phyloP scores from a whole-genome alignment of 2,329 filamentous ascomycete genomes.

The Fusarium sp. region DNA sequence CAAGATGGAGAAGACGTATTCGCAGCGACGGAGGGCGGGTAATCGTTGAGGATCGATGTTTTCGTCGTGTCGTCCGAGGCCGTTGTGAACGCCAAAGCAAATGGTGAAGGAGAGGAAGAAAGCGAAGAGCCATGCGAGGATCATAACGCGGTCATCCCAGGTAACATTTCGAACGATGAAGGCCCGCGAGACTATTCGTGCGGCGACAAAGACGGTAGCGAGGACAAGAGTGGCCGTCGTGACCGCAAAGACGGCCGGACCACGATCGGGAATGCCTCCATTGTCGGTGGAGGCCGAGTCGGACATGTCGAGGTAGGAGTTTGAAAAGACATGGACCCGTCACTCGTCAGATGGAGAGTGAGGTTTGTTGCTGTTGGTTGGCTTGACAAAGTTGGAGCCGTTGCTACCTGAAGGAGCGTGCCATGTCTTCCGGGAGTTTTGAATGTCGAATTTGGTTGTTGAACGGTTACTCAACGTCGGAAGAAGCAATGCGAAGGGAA shows the following conservation, averaged over 20 bases:
- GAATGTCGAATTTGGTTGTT: constrained; percentile 1
- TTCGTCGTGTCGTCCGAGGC: constrained; percentile 75
- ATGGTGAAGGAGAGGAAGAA: constrained; percentile 76
- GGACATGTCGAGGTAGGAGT: constrained; percentile 44
- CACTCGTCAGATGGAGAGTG: constrained; percentile 32
- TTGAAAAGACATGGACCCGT: constrained; percentile 42
- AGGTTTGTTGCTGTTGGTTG: constrained; percentile 23
- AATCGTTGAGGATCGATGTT: constrained; percentile 66
- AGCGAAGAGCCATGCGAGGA: constrained; percentile 80
- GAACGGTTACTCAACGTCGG: neutral
- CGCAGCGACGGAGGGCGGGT: constrained; percentile 65
- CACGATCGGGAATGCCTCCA: constrained; percentile 60
- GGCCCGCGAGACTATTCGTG: constrained; percentile 78
- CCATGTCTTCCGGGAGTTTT: constrained; percentile 39
- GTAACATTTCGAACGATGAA: constrained; percentile 78
- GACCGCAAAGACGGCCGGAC: constrained; percentile 74
- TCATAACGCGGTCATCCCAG: constrained; percentile 85
- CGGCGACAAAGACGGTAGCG: constrained; percentile 78
- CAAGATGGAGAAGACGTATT: constrained; percentile 74
- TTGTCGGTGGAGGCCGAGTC: constrained; percentile 42
- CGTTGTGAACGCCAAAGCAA: constrained; percentile 70
- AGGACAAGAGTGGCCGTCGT: constrained; percentile 76
- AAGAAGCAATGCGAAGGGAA: neutral
- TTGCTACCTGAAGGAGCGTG: constrained; percentile 29
- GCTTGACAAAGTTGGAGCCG: constrained; percentile 26